Conservation (phyloP, 2,329 filamentous ascomycete species). For the Sphaceloma murrayae region DNA sequence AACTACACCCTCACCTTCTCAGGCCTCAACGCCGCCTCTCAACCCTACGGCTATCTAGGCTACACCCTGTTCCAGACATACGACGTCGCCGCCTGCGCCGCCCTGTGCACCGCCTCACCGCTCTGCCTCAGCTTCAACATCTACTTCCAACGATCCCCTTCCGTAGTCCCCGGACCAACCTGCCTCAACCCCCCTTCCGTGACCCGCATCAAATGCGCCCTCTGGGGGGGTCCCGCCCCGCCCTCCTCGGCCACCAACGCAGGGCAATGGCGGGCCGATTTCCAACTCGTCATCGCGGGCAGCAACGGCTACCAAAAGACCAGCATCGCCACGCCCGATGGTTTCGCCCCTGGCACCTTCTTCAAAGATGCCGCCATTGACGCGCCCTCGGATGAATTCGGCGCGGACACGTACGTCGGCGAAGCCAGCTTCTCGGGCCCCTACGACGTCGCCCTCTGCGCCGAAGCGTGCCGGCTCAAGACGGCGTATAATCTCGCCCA, state of each 20-base stretch:
- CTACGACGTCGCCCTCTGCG: conserved; percentile 25
- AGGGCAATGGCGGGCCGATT: conserved; percentile 22
- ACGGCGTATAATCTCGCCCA: background rate
- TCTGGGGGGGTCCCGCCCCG: conserved; percentile 18
- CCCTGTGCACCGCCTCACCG: conserved; percentile 6
- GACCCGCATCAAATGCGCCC: conserved; percentile 20
- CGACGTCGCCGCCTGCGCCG: conserved; percentile 12
- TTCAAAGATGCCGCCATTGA: conserved; percentile 25
- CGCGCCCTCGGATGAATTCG: conserved; percentile 27
- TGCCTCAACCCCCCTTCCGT: conserved; percentile 18
- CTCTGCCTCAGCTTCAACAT: conserved; percentile 18
- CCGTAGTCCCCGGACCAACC: conserved; percentile 18
- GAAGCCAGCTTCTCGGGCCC: conserved; percentile 22
- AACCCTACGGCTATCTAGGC: too few species aligned
- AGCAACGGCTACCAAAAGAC: conserved; percentile 27
- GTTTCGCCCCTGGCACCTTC: conserved; percentile 20
- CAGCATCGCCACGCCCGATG: conserved; percentile 22
- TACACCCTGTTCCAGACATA: too few species aligned
- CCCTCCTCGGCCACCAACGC: conserved; percentile 17
- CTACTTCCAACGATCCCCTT: conserved; percentile 19
- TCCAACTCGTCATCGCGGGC: conserved; percentile 27
- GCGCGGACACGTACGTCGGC: conserved; percentile 25
- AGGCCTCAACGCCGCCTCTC: background rate
- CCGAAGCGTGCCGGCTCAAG: conserved; percentile 21
- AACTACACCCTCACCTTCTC: background rate